Evolutionary conservation across 129 eudicot genomes (phyloP), one percentile per base, ranked within the genome.

Genomic region (Dittrichia graveolens): DNA sequence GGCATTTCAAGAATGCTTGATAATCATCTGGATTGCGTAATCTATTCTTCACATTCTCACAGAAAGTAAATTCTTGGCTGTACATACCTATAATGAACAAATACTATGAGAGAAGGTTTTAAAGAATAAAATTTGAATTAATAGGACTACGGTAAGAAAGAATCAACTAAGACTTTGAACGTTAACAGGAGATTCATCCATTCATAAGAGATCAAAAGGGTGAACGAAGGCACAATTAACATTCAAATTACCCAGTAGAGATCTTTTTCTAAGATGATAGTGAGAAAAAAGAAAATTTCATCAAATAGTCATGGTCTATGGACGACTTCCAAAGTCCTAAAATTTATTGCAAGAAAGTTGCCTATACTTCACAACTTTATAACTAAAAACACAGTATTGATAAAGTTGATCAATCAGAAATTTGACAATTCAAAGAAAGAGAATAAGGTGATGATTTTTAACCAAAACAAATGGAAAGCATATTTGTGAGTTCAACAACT

Each of bases 1-100:
- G 97, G 80, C 99, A 95, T 85, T 91, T 95, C 83, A 95, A 83
- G 69, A 95, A 95, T 45, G 99, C 97, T 78, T 95, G 99, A 71
- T 95, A 95, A 85, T 95, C 99, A 58, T 83, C 97, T 56, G 95
- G 69, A 83, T 68, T 90, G 37, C 83, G 85, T 84, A 95, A 76
- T 57, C 91, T 88, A 78, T 82, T 95, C 87, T 95, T 95, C 66
- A 95, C 99, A 60, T 88, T 95, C 78, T 95, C 97, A 74, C 97
- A 91, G 71, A 95, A 95, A 9, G 77, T 69, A 81, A 91, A 90
- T 67, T 95, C 99, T 72, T 86, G 91, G 77, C 83, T 86, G 76
- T 90, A 95, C 79, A 88, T 83, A 61, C 85, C 99, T 95, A 79
- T 45, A 85, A 85, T 48, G 12, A 74, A 56, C 45, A 54, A 14